A percentile compares a stretch with the other conserved stretches of the same genome.
These are phyloP conservation scores for Emmonsiellopsis sp. DNA, from an alignment of 2,329 filamentous ascomycete species.

Conservation along the genomic window DNA sequence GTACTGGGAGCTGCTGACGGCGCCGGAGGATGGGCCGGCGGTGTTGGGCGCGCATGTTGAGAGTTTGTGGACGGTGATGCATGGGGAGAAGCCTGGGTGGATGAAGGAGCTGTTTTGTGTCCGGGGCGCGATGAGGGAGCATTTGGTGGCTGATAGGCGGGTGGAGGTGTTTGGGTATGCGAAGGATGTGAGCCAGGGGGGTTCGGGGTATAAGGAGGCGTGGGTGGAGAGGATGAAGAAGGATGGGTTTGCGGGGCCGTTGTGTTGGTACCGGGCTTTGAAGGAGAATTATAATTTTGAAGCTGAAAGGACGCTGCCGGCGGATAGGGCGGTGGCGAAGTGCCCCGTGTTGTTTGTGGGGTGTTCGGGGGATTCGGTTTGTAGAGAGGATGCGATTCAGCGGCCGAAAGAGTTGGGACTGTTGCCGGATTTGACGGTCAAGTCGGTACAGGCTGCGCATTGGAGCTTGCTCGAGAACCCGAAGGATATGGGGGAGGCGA, in stretches of 20 bases:
- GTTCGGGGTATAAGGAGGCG: neutral
- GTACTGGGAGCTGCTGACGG: neutral
- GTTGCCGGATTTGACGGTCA: neutral
- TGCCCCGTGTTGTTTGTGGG: neutral
- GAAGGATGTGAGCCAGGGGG: neutral
- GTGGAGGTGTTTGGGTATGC: neutral
- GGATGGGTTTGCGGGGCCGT: neutral
- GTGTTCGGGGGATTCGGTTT: neutral
- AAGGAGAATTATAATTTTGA: neutral
- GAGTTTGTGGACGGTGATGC: neutral
- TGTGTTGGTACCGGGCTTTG: neutral
- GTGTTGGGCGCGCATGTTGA: neutral
- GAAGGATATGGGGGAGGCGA: neutral
- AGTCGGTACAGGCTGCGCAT: neutral
- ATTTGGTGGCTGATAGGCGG: neutral
- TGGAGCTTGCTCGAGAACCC: neutral
- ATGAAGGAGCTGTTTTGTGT: neutral
- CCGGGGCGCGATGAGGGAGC: neutral
- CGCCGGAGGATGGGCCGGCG: neutral
- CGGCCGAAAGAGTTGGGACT: neutral
- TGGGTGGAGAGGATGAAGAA: neutral
- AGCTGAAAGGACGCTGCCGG: neutral
- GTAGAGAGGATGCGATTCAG: neutral
- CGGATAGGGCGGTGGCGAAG: neutral
- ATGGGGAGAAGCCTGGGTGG: neutral